Conservation (phyloP, 2,329 filamentous ascomycete species). For the Fusarium citri region DNA sequence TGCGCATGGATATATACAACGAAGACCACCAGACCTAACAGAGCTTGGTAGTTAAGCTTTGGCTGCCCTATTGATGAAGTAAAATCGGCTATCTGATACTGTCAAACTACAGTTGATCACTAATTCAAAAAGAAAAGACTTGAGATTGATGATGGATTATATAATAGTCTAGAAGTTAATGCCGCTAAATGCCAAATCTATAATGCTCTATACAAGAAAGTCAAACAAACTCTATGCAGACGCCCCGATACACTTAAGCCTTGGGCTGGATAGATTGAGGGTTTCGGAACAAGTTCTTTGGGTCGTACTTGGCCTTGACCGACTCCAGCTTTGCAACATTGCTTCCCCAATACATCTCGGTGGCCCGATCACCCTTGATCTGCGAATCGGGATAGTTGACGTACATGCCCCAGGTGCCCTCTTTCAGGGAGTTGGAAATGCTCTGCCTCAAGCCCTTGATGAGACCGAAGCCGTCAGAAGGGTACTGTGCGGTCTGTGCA, state of each 20-base stretch:
- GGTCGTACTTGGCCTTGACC: slow-evolving; percentile 53
- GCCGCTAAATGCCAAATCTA: neutral
- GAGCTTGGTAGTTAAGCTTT: neutral
- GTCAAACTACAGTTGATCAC: neutral
- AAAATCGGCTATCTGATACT: neutral
- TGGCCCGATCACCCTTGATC: slow-evolving; percentile 50
- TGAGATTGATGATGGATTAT: neutral
- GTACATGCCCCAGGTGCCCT: slow-evolving; percentile 54
- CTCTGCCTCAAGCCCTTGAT: slow-evolving; percentile 51
- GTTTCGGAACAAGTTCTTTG: slow-evolving; percentile 54
- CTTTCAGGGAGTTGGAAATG: slow-evolving; percentile 45
- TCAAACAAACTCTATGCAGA: neutral
- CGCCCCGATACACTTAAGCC: neutral
- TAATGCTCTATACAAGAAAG: neutral
- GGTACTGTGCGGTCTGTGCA: slow-evolving; percentile 43
- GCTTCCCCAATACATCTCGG: slow-evolving; percentile 53
- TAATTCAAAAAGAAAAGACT: neutral
- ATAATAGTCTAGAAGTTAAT: neutral
- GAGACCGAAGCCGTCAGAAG: slow-evolving; percentile 50
- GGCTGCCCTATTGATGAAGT: neutral
- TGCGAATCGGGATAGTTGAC: slow-evolving; percentile 57
- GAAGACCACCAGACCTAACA: neutral
- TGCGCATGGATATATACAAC: neutral
- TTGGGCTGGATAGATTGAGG: slow-evolving; percentile 49
- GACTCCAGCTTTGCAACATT: slow-evolving; percentile 50